Conservation (phyloP, 1,139 yeast genomes). For the Hemisphaericaspora xylofermentans region DNA sequence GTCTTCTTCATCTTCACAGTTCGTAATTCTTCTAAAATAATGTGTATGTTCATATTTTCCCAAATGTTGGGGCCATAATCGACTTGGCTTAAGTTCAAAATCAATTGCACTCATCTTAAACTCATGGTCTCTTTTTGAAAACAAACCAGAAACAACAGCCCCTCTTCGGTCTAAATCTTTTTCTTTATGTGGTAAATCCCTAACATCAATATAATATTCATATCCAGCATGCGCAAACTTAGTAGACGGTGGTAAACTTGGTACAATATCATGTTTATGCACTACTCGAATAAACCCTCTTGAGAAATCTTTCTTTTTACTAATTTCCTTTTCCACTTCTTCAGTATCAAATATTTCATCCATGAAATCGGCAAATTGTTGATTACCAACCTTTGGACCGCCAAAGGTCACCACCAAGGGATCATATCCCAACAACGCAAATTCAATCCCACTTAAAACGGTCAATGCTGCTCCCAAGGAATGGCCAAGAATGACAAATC, state of each 20-base stretch:
- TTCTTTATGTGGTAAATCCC: slow-evolving; percentile 45
- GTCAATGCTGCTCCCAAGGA: slow-evolving; percentile 76
- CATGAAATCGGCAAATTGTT: slow-evolving; percentile 47
- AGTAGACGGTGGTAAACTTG: slow-evolving; percentile 54
- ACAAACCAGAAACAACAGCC: slow-evolving; percentile 7
- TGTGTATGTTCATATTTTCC: slow-evolving; percentile 35
- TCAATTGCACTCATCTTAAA: slow-evolving; percentile 8
- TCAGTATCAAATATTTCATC: slow-evolving; percentile 48
- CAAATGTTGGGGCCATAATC: slow-evolving; percentile 25
- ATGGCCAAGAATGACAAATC: slow-evolving; percentile 60
- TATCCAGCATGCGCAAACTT: slow-evolving; percentile 49
- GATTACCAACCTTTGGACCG: slow-evolving; percentile 62
- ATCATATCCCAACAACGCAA: slow-evolving; percentile 47
- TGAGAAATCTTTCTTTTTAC: slow-evolving; percentile 17
- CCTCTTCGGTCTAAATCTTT: slow-evolving; percentile 31
- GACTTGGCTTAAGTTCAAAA: slow-evolving; percentile 10
- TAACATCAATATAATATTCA: slow-evolving; percentile 46
- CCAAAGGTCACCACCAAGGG: slow-evolving; percentile 61
- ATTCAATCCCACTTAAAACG: slow-evolving; percentile 57
- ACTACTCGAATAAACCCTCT: slow-evolving; percentile 49
- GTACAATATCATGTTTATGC: slow-evolving; percentile 58
- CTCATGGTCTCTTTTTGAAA: slow-evolving; percentile 7
- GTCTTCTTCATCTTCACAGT: slow-evolving; percentile 23
- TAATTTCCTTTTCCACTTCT: slow-evolving; percentile 17
- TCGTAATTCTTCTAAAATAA: slow-evolving; percentile 34